phyloP scores from a whole-genome alignment of 2,329 filamentous ascomycete genomes.

The Phoma sp. region DNA sequence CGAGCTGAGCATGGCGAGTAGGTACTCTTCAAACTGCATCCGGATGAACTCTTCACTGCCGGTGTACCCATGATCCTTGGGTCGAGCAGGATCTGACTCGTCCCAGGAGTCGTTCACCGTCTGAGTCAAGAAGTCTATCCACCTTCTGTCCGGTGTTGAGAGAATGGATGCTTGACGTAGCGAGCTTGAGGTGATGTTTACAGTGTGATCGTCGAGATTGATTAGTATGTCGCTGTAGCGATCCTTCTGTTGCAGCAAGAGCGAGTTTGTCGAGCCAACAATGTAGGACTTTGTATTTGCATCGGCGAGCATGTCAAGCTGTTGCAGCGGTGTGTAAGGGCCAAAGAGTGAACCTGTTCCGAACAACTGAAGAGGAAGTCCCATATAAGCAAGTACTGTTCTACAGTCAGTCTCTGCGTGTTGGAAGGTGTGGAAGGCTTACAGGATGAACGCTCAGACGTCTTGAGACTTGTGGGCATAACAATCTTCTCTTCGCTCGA shows the following conservation, averaged over 20 bases:
- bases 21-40: conserved; percentile 95
- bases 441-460: conserved; percentile 86
- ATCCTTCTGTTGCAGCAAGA: conserved; percentile 92
- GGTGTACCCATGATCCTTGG: conserved; percentile 93
- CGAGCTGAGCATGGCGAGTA: conserved; percentile 84
- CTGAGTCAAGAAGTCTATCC: conserved; percentile 95
- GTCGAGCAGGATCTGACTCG: conserved; percentile 81
- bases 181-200: conserved; percentile 82
- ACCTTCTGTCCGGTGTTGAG: conserved; percentile 85
- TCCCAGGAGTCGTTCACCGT: conserved; percentile 98
- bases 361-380: conserved; percentile 91
- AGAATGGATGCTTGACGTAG: conserved; percentile 77
- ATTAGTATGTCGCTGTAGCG: conserved; percentile 96
- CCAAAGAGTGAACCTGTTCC: conserved; percentile 96
- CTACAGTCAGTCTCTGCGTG: conserved; percentile 28
- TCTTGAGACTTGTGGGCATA: conserved; percentile 83
- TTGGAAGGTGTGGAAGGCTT: conserved; percentile 23
- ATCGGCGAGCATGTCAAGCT: conserved; percentile 91
- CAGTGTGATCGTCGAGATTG: conserved; percentile 87
- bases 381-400: conserved; percentile 86
- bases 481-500: conserved; percentile 76
- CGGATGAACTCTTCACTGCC: conserved; percentile 98
- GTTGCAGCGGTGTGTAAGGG: conserved; percentile 94
- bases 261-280: conserved; percentile 93
- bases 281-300: conserved; percentile 96